phyloP scores from a whole-genome alignment of 2,329 filamentous ascomycete genomes.

The Pseudomassariella vexata region DNA sequence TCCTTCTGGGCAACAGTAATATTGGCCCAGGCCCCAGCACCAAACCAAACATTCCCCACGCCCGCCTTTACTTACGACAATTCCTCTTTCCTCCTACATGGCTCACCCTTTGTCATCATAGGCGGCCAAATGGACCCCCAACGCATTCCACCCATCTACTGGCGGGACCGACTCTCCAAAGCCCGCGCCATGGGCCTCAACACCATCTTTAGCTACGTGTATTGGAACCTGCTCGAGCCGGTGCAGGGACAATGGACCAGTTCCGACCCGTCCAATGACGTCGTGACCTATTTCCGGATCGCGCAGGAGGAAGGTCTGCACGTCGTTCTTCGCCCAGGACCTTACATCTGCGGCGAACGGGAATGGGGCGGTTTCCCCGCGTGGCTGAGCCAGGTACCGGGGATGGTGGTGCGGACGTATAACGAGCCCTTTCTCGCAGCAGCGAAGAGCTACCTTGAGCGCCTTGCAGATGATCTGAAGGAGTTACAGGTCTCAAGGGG shows the following conservation, averaged over 20 bases:
- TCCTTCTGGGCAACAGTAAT: conserved; percentile 1
- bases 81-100: conserved; percentile 4
- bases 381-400: conserved; percentile 35
- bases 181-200: conserved; percentile 43
- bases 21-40: background rate
- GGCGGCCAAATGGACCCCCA: conserved; percentile 47
- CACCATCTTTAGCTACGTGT: conserved; percentile 45
- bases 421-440: conserved; percentile 33
- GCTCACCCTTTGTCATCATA: conserved; percentile 25
- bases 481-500: conserved; percentile 32
- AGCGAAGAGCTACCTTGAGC: conserved; percentile 29
- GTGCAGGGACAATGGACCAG: conserved; percentile 30
- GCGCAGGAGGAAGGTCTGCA: conserved; percentile 41
- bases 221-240: conserved; percentile 43
- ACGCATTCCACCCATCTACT: conserved; percentile 39
- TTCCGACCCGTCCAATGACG: conserved; percentile 33
- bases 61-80: conserved; percentile 5
- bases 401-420: conserved; percentile 33
- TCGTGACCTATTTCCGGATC: conserved; percentile 39
- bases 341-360: conserved; percentile 42
- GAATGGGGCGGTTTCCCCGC: conserved; percentile 44
- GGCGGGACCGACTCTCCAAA: conserved; percentile 36
- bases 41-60: background rate
- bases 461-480: conserved; percentile 29
- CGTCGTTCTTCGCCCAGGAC: conserved; percentile 39